A percentile compares a stretch with the other conserved stretches of the same genome.
Conservation (phyloP, 176 grass and related monocot genomes). For the Neostapfia colusana region DNA sequence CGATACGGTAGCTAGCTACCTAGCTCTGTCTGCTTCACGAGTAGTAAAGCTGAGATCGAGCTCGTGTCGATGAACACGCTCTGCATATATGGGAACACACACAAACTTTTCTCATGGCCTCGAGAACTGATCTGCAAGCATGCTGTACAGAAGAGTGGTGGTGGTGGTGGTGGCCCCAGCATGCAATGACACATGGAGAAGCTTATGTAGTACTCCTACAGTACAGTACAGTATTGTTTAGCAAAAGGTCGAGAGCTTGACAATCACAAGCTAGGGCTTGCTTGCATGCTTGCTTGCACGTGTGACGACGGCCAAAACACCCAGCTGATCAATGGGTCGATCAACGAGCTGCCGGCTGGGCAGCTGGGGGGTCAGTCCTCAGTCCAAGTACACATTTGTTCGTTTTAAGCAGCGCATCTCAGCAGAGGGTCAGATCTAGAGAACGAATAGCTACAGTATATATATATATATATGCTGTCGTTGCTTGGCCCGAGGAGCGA, state of each 20-base stretch:
- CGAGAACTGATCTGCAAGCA: not conserved
- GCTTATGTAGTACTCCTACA: too few relatives aligned
- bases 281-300: constrained; percentile 35
- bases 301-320: constrained; percentile 46
- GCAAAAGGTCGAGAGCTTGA: constrained; percentile 9
- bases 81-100: constrained; percentile 2
- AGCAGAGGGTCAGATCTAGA: too few relatives aligned
- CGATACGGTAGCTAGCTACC: constrained; percentile 9
- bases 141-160: too few relatives aligned
- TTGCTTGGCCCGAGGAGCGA: constrained; percentile 3
- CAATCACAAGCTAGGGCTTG: constrained; percentile 19
- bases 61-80: not conserved
- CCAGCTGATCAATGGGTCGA: constrained; percentile 28
- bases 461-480: too few relatives aligned
- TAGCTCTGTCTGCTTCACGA: constrained; percentile 44
- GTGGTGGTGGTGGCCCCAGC: too few relatives aligned
- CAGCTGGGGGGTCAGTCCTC: too few relatives aligned
- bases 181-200: too few relatives aligned
- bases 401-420: constrained; percentile 6
- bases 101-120: constrained; percentile 1
- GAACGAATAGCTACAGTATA: too few relatives aligned
- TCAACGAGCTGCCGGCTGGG: not conserved
- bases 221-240: too few relatives aligned
- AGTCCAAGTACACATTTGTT: constrained; percentile 24
- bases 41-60: constrained; percentile 26